Conservation (phyloP, 2,329 filamentous ascomycete genomes). For the Dothiorella sarmentorum region DNA sequence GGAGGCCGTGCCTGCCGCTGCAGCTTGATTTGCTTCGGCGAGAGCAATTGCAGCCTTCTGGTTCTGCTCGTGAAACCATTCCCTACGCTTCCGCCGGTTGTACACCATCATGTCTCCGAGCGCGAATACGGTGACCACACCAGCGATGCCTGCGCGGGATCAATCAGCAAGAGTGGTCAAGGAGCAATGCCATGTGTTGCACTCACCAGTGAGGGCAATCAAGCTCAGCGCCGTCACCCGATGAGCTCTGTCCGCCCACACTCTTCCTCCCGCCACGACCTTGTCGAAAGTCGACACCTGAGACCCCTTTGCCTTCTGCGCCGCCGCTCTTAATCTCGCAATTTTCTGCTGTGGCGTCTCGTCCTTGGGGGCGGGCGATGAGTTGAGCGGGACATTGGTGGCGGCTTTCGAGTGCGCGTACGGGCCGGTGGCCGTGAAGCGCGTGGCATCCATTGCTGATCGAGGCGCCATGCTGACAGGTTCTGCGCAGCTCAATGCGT, state of each 20-base stretch:
- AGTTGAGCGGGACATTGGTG: constrained; percentile 36
- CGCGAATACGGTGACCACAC: constrained; percentile 60
- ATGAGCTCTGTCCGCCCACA: constrained; percentile 60
- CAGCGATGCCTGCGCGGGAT: constrained; percentile 51
- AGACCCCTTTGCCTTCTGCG: constrained; percentile 45
- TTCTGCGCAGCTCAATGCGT: constrained; percentile 5
- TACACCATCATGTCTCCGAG: constrained; percentile 64
- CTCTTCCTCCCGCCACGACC: constrained; percentile 50
- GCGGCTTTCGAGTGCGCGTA: constrained; percentile 67
- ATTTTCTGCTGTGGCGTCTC: constrained; percentile 56
- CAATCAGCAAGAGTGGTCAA: not conserved
- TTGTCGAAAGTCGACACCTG: constrained; percentile 55
- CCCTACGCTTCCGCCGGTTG: constrained; percentile 61
- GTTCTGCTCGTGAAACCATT: constrained; percentile 57
- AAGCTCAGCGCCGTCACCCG: constrained; percentile 57
- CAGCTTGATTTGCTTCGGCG: constrained; percentile 42
- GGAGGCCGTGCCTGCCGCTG: constrained; percentile 43
- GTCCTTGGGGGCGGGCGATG: constrained; percentile 41
- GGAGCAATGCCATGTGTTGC: not conserved
- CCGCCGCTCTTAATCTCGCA: constrained; percentile 48
- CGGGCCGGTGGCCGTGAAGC: constrained; percentile 68
- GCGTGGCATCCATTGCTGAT: constrained; percentile 74
- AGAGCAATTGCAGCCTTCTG: constrained; percentile 43
- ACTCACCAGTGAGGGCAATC: constrained; percentile 59
- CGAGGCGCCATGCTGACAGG: constrained; percentile 51